Base-by-base conservation (phyloP, 177 flowering plant genomes). In the Telopea speciosissima region DNA sequence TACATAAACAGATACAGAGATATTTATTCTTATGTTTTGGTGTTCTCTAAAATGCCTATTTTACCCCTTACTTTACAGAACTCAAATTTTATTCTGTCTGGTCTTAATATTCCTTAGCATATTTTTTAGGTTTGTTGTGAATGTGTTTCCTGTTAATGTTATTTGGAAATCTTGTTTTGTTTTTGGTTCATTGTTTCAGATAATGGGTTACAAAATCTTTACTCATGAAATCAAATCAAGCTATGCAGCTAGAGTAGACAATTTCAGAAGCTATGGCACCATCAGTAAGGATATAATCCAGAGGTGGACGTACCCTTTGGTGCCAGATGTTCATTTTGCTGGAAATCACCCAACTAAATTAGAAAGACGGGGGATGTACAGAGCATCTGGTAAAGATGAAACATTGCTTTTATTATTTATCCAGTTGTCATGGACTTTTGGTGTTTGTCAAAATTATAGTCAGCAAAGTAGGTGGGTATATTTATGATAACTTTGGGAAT, bases 281-380 rank as follows among this genome's bases (percentile, higher is more conserved):
- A 74, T 93, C 67, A 91, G 97, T 71, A 95, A 91, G 78, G 99
- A 95, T 76, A 91, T 95, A 71, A 87, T 93, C 69, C 97, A 90
- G 69, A 82, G 99, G 74, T 95, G 99, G 99, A 91, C 97, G 49
- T 95, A 91, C 66, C 99, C 97, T 16, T 79, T 88, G 67, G 97
- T 95, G 58, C 97, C 99, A 19, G 97, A 93, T 84, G 86, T 95
- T 72, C 89, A 71, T 66, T 88, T 87, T 76, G 83, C 78, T 76
- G 93, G 90, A 54, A 87, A 83, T 78, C 74, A 68, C 78, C 77
- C 81, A 10, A 73, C 79, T 45, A 92, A 87, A 74, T 84, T 91
- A 66, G 97, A 89, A 74, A 88, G 97, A 77, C 89, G 80, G 74
- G 96, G 91, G 65, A 85, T 83, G 78, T 95, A 95, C 80, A 81